Percentiles rank a stretch among this genome's conserved stretches.
Evolutionary conservation across 306 rosid genomes (phyloP).

Genomic region (Morella rubra): DNA sequence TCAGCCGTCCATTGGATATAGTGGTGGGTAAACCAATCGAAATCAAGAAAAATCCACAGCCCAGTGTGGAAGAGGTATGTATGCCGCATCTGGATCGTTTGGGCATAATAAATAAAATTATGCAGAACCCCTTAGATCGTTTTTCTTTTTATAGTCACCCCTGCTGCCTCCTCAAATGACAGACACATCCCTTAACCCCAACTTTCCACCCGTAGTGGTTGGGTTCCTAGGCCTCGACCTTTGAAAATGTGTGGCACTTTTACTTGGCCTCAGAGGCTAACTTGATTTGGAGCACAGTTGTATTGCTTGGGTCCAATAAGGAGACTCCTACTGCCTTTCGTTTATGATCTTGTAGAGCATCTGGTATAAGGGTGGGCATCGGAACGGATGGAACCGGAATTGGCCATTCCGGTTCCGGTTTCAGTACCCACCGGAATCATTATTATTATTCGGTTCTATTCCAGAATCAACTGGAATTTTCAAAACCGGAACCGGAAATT

Average conservation of each 20-base stretch:
- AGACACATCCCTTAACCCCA: neutral
- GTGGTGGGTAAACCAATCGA: slow-evolving; percentile 86
- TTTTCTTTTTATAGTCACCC: too few species aligned
- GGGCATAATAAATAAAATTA: too few species aligned
- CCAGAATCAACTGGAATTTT: too few species aligned
- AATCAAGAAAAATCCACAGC: slow-evolving; percentile 65
- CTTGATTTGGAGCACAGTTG: neutral
- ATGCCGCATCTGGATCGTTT: neutral
- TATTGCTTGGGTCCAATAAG: too few species aligned
- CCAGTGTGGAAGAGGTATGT: slow-evolving; percentile 57
- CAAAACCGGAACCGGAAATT: too few species aligned
- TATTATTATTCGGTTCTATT: too few species aligned
- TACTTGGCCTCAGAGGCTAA: neutral
- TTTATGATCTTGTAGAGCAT: neutral
- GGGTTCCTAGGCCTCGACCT: neutral
- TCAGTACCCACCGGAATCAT: too few species aligned
- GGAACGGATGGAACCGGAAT: too few species aligned
- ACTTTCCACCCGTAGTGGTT: neutral
- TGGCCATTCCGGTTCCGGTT: too few species aligned
- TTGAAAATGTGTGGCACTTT: neutral
- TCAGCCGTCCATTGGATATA: slow-evolving; percentile 65
- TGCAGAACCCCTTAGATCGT: too few species aligned
- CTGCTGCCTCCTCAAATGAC: neutral
- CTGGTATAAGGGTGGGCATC: too few species aligned
- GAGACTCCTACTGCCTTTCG: too few species aligned